These are phyloP conservation scores for Pichia pseudocactophila DNA, from an alignment of 805 yeast species.

Conservation along the genomic window DNA sequence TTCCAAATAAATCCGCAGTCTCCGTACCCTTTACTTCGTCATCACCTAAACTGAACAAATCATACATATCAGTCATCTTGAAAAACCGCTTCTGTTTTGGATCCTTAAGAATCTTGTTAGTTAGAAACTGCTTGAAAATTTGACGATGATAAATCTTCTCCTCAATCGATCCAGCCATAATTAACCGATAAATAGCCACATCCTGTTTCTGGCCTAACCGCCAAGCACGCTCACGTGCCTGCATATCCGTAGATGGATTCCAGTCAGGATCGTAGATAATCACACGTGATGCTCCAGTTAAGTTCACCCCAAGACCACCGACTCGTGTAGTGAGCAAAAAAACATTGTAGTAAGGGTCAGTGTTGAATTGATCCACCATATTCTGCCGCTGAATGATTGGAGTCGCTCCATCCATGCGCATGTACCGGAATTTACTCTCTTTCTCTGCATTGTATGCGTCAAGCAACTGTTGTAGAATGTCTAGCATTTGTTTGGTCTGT, in stretches of 20 bases:
- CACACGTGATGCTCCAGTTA: constrained; percentile 92
- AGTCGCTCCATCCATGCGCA: constrained; percentile 94
- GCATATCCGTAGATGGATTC: constrained; percentile 97
- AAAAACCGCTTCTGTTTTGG: constrained; percentile 92
- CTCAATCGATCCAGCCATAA: constrained; percentile 93
- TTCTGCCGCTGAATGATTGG: constrained; percentile 67
- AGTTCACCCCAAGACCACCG: constrained; percentile 90
- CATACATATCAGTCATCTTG: constrained; percentile 86
- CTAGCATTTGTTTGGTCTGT: constrained; percentile 91
- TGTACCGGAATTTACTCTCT: constrained; percentile 32
- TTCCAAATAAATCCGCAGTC: constrained; percentile 54
- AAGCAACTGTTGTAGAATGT: constrained; percentile 68
- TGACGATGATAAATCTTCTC: constrained; percentile 96
- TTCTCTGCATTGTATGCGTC: constrained; percentile 28
- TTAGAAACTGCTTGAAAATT: constrained; percentile 87
- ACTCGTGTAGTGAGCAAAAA: constrained; percentile 89
- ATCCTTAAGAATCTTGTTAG: constrained; percentile 89
- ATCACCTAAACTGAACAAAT: constrained; percentile 78
- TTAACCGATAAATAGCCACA: constrained; percentile 80
- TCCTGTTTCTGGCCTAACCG: constrained; percentile 89
- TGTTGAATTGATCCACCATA: constrained; percentile 75
- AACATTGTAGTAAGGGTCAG: constrained; percentile 44
- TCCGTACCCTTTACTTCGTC: constrained; percentile 58
- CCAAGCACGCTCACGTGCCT: constrained; percentile 97
- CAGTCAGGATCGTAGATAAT: constrained; percentile 96